phyloP scores from a whole-genome alignment of 306 rosid genomes.

The Inga oerstediana region DNA sequence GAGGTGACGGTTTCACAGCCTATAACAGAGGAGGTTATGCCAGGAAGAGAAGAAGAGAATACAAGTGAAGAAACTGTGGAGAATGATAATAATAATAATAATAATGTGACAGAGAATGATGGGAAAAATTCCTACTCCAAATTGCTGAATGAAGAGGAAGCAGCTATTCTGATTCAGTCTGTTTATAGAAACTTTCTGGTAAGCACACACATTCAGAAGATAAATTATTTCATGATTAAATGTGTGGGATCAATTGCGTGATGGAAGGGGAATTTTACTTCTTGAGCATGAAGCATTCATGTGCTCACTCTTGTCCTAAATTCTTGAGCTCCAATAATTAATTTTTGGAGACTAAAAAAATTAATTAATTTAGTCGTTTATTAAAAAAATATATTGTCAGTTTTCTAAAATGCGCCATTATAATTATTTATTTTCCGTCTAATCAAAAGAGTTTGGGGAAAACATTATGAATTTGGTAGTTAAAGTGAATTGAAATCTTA shows the following conservation, averaged over 20 bases:
- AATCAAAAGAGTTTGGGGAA: too few relatives aligned
- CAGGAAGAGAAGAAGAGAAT: conserved; percentile 36
- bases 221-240: background rate
- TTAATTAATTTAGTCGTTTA: too few relatives aligned
- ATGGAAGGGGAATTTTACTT: background rate
- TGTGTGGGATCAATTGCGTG: background rate
- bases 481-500: too few relatives aligned
- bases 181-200: conserved; percentile 80
- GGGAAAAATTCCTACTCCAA: conserved; percentile 24
- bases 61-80: conserved; percentile 54
- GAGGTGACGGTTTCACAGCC: conserved; percentile 65
- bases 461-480: too few relatives aligned
- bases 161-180: conserved; percentile 75
- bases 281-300: too few relatives aligned
- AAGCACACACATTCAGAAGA: conserved; percentile 15
- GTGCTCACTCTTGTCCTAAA: too few relatives aligned
- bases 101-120: conserved; percentile 5
- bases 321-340: background rate
- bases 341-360: too few relatives aligned
- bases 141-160: conserved; percentile 58
- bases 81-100: conserved; percentile 26
- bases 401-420: too few relatives aligned
- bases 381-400: too few relatives aligned
- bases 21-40: conserved; percentile 28
- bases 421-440: too few relatives aligned